Percentiles rank a stretch among this genome's conserved stretches.
These are phyloP conservation scores for Lactuca saligna DNA, from an alignment of 129 eudicot genomes.

Conservation along the genomic window DNA sequence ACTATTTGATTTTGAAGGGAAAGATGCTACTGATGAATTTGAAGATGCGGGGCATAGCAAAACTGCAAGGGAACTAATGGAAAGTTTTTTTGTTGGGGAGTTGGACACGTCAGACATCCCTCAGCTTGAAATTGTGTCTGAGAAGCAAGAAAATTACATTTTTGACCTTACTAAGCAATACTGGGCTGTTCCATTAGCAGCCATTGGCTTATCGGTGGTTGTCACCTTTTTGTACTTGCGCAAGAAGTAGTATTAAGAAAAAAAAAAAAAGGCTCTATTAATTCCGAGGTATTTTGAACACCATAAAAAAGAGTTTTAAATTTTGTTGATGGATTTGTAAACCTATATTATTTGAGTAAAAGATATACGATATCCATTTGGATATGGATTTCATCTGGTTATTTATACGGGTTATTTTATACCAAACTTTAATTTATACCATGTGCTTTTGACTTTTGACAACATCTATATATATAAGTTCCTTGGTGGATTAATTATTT, in stretches of 20 bases:
- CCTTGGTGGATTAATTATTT: too few species aligned
- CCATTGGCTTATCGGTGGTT: constrained; percentile 56
- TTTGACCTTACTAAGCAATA: constrained; percentile 57
- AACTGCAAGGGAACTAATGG: constrained; percentile 76
- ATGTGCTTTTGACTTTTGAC: too few species aligned
- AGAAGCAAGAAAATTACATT: constrained; percentile 39
- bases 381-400: constrained; percentile 15
- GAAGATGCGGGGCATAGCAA: constrained; percentile 98
- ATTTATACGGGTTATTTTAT: not conserved
- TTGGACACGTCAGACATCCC: constrained; percentile 60
- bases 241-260: constrained; percentile 34
- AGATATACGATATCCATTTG: constrained; percentile 21
- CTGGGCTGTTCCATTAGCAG: constrained; percentile 66
- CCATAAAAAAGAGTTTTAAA: constrained; percentile 5
- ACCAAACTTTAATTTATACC: not conserved
- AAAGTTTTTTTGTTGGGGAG: constrained; percentile 73
- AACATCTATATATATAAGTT: not conserved
- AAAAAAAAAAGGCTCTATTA: not conserved
- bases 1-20: constrained; percentile 44
- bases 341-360: constrained; percentile 29
- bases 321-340: constrained; percentile 20
- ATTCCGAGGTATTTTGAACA: constrained; percentile 15
- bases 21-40: constrained; percentile 98
- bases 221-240: constrained; percentile 56
- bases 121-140: constrained; percentile 43